phyloP scores from a whole-genome alignment of 202 grass and related monocot genomes.

The Hordeum pubiflorum region DNA sequence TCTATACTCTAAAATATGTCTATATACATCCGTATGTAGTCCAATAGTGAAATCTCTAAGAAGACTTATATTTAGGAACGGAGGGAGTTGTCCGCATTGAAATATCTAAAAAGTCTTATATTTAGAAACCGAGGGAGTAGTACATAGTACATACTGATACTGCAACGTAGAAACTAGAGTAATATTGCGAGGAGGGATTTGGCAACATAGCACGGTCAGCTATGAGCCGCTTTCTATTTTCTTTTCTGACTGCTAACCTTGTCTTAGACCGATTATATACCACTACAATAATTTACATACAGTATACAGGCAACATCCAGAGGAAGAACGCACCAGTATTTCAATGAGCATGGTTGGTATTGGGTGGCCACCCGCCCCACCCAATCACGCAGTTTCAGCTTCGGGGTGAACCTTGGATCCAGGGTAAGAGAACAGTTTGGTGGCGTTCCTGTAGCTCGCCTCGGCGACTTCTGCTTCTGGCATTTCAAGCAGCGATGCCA shows the following conservation, averaged over 20 bases:
- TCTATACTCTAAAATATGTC: no score
- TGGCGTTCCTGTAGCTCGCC: constrained; percentile 67
- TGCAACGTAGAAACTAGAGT: not conserved
- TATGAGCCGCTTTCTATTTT: not conserved
- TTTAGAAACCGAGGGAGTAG: no score
- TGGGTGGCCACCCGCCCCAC: not conserved
- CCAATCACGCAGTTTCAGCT: constrained; percentile 15
- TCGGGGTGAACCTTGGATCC: constrained; percentile 62
- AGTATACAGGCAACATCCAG: not conserved
- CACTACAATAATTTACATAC: not conserved
- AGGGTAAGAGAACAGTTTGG: constrained; percentile 70
- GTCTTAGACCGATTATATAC: not conserved
- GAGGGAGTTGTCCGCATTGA: no score
- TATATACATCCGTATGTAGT: no score
- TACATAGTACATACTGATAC: not conserved
- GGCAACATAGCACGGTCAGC: not conserved
- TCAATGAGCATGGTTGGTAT: not conserved
- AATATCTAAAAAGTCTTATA: no score
- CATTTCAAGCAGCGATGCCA: constrained; percentile 70
- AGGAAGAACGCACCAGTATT: not conserved
- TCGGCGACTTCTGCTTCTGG: constrained; percentile 55
- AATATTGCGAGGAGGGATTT: not conserved
- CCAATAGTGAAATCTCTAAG: no score
- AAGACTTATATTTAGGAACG: no score
- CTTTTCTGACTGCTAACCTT: not conserved